Evolutionary conservation across 108 stramenopile species (phyloP).

Genomic region (Cylindrotheca fusiformis): DNA sequence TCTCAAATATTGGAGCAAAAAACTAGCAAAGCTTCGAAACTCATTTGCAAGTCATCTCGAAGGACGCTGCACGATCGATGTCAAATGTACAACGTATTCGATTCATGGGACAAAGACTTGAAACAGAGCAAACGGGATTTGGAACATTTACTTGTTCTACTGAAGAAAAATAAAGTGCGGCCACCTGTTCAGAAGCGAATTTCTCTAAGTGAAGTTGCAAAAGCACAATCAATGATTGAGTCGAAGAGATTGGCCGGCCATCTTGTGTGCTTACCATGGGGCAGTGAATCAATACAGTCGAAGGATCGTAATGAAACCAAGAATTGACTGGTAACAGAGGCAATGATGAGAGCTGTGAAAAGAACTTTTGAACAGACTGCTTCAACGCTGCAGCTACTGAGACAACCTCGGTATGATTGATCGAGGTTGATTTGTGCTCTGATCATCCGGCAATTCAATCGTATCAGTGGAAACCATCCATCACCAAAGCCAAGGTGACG

Average conservation of each 20-base stretch:
- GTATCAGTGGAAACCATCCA: no score
- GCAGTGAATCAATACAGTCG: neutral
- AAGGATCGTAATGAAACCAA: no score
- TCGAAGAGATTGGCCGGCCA: slow-evolving; percentile 29
- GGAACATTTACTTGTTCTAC: slow-evolving; percentile 54
- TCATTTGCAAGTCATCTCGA: slow-evolving; percentile 20
- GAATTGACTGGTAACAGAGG: no score
- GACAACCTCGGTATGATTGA: no score
- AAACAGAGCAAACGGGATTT: slow-evolving; percentile 55
- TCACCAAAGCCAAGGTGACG: no score
- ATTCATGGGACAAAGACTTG: slow-evolving; percentile 50
- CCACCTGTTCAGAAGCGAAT: slow-evolving; percentile 58
- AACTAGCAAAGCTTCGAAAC: slow-evolving; percentile 11
- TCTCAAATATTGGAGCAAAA: neutral
- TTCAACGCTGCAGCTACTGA: no score
- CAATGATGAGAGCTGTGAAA: no score
- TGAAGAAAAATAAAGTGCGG: slow-evolving; percentile 37
- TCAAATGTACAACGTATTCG: slow-evolving; percentile 43
- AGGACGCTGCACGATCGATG: slow-evolving; percentile 29
- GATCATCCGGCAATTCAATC: no score
- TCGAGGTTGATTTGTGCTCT: no score
- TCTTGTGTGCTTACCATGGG: slow-evolving; percentile 56
- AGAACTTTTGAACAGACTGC: no score
- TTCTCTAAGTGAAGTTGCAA: slow-evolving; percentile 59
- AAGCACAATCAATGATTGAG: slow-evolving; percentile 53